phyloP scores from a whole-genome alignment of 257 asterid species.

The Solanum clarkiae region DNA sequence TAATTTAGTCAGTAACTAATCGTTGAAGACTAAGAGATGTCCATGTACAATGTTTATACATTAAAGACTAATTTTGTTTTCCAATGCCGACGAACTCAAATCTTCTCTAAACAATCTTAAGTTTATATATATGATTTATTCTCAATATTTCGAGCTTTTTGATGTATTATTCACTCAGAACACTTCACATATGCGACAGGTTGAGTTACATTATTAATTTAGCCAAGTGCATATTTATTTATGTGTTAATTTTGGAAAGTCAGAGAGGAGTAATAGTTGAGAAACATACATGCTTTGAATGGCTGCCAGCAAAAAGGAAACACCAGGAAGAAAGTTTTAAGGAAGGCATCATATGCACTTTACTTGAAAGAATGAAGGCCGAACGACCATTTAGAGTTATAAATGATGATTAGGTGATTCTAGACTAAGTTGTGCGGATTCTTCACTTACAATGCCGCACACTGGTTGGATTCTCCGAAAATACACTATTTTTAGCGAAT shows the following conservation, averaged over 20 bases:
- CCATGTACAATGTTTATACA: not conserved
- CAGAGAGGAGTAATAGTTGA: not conserved
- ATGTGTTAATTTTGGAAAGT: not conserved
- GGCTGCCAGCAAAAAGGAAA: not conserved
- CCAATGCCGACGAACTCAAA: not conserved
- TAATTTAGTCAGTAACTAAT: too few species aligned
- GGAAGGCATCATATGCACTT: not conserved
- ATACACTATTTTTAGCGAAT: too few species aligned
- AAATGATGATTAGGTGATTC: too few species aligned
- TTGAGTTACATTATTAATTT: not conserved
- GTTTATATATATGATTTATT: not conserved
- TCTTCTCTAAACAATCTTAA: too few species aligned
- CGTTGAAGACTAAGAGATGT: constrained; percentile 22
- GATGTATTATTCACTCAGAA: not conserved
- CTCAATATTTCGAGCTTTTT: not conserved
- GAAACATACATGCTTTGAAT: not conserved
- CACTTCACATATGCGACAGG: not conserved
- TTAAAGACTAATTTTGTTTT: not conserved
- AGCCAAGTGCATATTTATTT: not conserved
- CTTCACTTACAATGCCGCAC: too few species aligned
- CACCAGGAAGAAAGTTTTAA: not conserved
- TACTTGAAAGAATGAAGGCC: not conserved
- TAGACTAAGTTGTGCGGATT: too few species aligned
- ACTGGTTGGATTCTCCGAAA: too few species aligned
- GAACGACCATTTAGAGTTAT: not conserved